Conservation (phyloP, 2,329 filamentous ascomycete species). For the Dothidotthia symphoricarpi region DNA sequence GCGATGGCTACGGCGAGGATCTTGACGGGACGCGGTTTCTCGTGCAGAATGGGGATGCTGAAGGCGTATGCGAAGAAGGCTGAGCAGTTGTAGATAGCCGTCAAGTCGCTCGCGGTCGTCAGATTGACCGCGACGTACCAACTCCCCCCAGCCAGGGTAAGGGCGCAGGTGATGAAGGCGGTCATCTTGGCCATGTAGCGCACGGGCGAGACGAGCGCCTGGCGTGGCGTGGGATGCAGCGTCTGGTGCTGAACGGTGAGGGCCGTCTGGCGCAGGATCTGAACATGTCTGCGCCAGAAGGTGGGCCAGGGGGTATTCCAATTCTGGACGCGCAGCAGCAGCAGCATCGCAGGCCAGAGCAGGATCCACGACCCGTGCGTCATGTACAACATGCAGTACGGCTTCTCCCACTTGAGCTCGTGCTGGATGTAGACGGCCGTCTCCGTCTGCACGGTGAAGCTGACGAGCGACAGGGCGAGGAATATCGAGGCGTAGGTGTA, state of each 20-base stretch:
- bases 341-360: conserved; percentile 81
- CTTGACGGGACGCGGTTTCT: conserved; percentile 81
- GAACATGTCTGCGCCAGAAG: conserved; percentile 77
- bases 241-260: conserved; percentile 85
- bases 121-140: conserved; percentile 96
- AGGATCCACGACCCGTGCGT: conserved; percentile 93
- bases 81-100: conserved; percentile 98
- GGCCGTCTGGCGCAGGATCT: conserved; percentile 63
- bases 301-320: conserved; percentile 73
- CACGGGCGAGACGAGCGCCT: conserved; percentile 54
- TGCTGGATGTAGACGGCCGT: conserved; percentile 93
- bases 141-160: conserved; percentile 86
- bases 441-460: conserved; percentile 93
- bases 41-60: conserved; percentile 82
- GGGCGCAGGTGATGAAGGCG: conserved; percentile 74
- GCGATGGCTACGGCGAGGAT: conserved; percentile 82
- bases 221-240: conserved; percentile 59
- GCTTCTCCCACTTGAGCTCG: conserved; percentile 90
- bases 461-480: conserved; percentile 75
- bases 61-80: conserved; percentile 99
- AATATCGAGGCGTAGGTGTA: conserved; percentile 88
- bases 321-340: conserved; percentile 76
- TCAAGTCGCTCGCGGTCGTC: conserved; percentile 90
- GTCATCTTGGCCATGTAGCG: conserved; percentile 79
- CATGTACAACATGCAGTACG: conserved; percentile 99